These are phyloP conservation scores for Agaricus blazei DNA, from an alignment of 768 basidiomycete species.

Conservation along the genomic window DNA sequence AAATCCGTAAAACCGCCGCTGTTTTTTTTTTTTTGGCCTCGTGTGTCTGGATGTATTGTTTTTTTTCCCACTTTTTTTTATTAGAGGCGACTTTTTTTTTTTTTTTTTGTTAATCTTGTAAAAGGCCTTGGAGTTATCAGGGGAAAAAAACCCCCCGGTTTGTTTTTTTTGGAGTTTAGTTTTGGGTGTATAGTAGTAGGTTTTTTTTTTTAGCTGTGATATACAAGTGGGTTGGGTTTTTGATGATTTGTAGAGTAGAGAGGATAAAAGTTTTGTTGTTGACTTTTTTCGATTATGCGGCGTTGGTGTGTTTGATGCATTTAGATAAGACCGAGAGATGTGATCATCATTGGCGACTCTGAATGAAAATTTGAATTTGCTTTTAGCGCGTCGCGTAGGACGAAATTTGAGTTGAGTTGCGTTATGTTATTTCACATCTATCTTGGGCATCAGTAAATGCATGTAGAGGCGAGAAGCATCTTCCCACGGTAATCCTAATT, in stretches of 20 bases:
- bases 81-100: neutral
- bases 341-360: neutral
- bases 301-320: neutral
- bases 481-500: neutral
- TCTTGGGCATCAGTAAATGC: too few species aligned
- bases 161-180: too few species aligned
- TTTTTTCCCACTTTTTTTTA: neutral
- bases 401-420: too few species aligned
- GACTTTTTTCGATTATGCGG: neutral
- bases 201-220: neutral
- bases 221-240: neutral
- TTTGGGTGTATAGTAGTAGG: too few species aligned
- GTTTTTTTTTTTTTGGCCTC: too few species aligned
- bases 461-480: neutral
- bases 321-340: neutral
- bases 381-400: too few species aligned
- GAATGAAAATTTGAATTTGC: too few species aligned
- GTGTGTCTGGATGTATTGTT: neutral
- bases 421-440: too few species aligned
- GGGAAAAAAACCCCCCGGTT: too few species aligned
- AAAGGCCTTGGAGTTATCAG: too few species aligned
- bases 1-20: neutral
- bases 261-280: neutral
- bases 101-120: too few species aligned
- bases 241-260: conserved; percentile 1